Evolutionary conservation across 2,329 filamentous ascomycete genomes (phyloP).

Genomic region (Trichoderma endophyticum): DNA sequence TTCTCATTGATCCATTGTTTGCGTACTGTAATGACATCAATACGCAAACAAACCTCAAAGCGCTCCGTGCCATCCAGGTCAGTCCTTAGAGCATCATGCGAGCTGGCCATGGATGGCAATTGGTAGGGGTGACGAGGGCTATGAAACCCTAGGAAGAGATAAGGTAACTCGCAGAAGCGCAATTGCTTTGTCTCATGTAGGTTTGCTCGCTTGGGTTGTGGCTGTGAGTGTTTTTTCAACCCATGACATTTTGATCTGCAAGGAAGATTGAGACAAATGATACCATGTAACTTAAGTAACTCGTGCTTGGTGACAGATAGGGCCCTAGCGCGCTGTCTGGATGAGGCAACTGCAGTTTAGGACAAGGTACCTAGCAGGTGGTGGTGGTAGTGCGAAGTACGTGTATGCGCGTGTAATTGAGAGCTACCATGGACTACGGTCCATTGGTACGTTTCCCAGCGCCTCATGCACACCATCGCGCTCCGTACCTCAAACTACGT

Average conservation of each 20-base stretch:
- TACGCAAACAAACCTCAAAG: not conserved
- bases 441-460: not conserved
- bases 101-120: not conserved
- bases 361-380: not conserved
- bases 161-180: not conserved
- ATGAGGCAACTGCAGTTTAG: not conserved
- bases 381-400: not conserved
- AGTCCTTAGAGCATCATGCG: conserved; percentile 1
- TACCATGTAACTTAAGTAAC: not conserved
- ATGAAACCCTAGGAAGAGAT: not conserved
- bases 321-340: not conserved
- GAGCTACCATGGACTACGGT: not conserved
- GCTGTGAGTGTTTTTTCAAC: not conserved
- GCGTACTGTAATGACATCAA: not conserved
- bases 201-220: not conserved
- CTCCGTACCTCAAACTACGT: not conserved
- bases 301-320: not conserved
- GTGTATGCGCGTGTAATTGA: not conserved
- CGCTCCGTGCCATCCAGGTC: not conserved
- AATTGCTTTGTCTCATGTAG: not conserved
- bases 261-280: not conserved
- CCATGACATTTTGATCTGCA: not conserved
- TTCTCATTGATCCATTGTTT: not conserved
- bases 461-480: not conserved
- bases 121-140: not conserved